phyloP scores from a whole-genome alignment of 371 early-diverging fungal genomes.

The Massospora cicadina region DNA sequence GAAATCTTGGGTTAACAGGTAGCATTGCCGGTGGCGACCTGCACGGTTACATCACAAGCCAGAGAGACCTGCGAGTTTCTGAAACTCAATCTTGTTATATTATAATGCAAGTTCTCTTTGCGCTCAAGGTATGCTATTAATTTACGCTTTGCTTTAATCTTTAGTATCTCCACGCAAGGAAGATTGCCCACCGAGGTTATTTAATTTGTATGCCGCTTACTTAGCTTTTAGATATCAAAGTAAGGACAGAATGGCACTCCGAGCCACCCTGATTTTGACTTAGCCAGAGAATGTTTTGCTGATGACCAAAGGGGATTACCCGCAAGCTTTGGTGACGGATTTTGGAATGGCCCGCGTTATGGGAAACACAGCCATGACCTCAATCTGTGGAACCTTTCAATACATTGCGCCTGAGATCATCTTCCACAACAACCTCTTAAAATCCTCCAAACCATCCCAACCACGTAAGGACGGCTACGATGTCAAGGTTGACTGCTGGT shows the following conservation, averaged over 20 bases:
- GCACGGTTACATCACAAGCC: not conserved
- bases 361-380: not conserved
- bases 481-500: not conserved
- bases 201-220: not conserved
- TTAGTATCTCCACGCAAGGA: not conserved
- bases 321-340: not conserved
- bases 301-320: not conserved
- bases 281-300: constrained; percentile 1
- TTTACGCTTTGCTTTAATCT: not conserved
- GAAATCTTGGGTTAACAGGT: not conserved
- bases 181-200: not conserved
- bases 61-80: not conserved
- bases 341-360: constrained; percentile 3
- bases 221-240: not conserved
- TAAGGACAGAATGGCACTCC: not conserved
- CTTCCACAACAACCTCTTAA: not conserved
- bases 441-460: not conserved
- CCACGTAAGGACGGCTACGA: not conserved
- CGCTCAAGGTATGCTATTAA: not conserved
- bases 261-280: not conserved
- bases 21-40: constrained; percentile 1
- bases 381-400: not conserved
- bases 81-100: not conserved
- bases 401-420: constrained; percentile 1
- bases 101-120: not conserved